Conservation (phyloP, 148 eudicot genomes). For the Rhododendron mucronatum region DNA sequence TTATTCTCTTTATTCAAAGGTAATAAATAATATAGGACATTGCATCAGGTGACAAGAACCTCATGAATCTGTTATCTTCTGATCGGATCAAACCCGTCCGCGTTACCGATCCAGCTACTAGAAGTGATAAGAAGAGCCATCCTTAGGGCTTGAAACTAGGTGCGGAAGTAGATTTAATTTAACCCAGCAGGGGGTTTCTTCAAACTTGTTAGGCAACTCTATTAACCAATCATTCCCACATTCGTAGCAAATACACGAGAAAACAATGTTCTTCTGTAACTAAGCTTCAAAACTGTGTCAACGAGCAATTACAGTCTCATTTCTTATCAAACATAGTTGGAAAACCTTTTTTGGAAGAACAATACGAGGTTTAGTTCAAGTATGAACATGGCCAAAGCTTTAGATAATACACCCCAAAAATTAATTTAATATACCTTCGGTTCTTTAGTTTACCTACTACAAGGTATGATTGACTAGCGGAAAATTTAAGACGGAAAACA, state of each 20-base stretch:
- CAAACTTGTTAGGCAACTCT: not conserved
- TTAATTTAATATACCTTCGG: not conserved
- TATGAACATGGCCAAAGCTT: not conserved
- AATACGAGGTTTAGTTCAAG: not conserved
- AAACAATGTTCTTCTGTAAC: not conserved
- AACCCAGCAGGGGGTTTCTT: not conserved
- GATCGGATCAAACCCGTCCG: not conserved
- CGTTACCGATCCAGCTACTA: not conserved
- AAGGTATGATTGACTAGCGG: too few relatives aligned
- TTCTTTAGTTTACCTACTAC: not conserved
- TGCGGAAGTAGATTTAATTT: not conserved
- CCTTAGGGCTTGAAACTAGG: not conserved
- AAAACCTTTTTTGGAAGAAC: not conserved
- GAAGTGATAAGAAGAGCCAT: not conserved
- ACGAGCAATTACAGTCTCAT: not conserved
- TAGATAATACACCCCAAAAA: not conserved
- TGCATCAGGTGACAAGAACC: not conserved
- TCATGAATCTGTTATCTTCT: not conserved
- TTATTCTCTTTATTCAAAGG: too few relatives aligned
- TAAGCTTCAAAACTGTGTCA: not conserved
- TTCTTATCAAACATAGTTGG: not conserved
- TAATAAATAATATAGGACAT: not conserved
- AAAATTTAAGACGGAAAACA: not conserved
- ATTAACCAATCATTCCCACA: not conserved
- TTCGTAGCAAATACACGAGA: not conserved